These are phyloP conservation scores for Dactylellina cionopaga DNA, from an alignment of 2,329 filamentous ascomycete species.

Conservation along the genomic window DNA sequence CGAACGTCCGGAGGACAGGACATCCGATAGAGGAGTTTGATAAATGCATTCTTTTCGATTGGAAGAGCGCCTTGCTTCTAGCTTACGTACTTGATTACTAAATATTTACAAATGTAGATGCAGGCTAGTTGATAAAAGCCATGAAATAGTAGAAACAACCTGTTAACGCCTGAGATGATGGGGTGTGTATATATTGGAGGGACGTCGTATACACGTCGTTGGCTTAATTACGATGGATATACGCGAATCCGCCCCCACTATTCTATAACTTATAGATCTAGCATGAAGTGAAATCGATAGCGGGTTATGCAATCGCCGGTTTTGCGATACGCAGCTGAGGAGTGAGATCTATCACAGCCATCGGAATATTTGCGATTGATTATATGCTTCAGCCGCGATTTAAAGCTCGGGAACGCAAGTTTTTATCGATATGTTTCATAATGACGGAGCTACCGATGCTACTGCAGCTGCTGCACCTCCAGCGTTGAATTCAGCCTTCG, in stretches of 20 bases:
- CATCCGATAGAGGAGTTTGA: too few relatives aligned
- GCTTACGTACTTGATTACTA: not conserved
- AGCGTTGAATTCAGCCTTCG: slow-evolving; percentile 31
- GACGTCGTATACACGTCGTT: too few relatives aligned
- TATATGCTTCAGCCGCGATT: not conserved
- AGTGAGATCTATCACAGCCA: too few relatives aligned
- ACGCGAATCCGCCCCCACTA: not conserved
- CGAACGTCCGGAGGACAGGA: too few relatives aligned
- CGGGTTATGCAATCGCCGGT: too few relatives aligned
- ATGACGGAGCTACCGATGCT: slow-evolving; percentile 18
- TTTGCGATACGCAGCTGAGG: too few relatives aligned
- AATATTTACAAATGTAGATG: too few relatives aligned
- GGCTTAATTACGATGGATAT: not conserved
- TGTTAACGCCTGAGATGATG: slow-evolving; percentile 1
- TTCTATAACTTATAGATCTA: too few relatives aligned
- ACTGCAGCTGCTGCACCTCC: slow-evolving; percentile 32
- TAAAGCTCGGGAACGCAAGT: not conserved
- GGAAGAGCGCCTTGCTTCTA: not conserved
- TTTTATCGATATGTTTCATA: slow-evolving; percentile 9
- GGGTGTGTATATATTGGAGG: not conserved
- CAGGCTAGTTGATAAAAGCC: not conserved
- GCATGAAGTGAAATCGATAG: too few relatives aligned
- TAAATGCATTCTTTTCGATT: too few relatives aligned
- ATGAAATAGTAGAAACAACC: not conserved
- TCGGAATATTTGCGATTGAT: too few relatives aligned